Evolutionary conservation across 208 protist species (phyloP), one percentile per base, ranked within the genome.

Genomic region (Trypanosoma vivax): DNA sequence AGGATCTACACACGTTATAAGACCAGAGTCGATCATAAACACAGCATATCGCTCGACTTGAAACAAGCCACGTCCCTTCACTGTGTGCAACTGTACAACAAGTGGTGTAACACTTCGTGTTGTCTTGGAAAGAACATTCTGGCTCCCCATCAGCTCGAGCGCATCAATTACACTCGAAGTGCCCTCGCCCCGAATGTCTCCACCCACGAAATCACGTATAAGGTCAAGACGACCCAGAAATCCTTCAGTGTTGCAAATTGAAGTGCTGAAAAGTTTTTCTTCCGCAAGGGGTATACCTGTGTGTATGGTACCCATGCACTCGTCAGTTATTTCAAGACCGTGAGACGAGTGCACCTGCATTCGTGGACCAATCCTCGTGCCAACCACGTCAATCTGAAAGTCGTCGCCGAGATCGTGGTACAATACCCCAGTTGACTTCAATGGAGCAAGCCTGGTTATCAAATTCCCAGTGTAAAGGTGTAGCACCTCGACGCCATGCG

Each of bases 351-450:
- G 51, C 46, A 57, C 61, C n/a, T 46, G 33, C 31, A 61, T 65
- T 14, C 70, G 59, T 14, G 70, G 52, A 5, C 83, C 87, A 29
- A 94, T 84, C 30, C 65, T 62, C 4, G 70, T 89, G 14, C 51
- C 50, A 47, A 92, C 49, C 13, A 73, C 65, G 39, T 94, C 88
- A 46, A 94, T 73, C 38, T 75, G 63, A 43, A 81, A 76, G 57
- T 94, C 83, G 41, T 90, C 80, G 60, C 94, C 92, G 38, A 96
- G 72, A 70, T 96, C 88, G 54, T 91, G 60, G 64, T 93, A 96
- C 45, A 45, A 68, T 11, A 70, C 68, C n/a, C 57, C 41, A 29
- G 68, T 52, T 31, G 74, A 52, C 29, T 76, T 70, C 27, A 96
- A 70, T 18, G 90, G 87, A 21, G 55, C 52, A 1, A 96, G 60